These are phyloP conservation scores for Monascus purpureus DNA, from an alignment of 495 filamentous ascomycete genomes.

Conservation along the genomic window DNA sequence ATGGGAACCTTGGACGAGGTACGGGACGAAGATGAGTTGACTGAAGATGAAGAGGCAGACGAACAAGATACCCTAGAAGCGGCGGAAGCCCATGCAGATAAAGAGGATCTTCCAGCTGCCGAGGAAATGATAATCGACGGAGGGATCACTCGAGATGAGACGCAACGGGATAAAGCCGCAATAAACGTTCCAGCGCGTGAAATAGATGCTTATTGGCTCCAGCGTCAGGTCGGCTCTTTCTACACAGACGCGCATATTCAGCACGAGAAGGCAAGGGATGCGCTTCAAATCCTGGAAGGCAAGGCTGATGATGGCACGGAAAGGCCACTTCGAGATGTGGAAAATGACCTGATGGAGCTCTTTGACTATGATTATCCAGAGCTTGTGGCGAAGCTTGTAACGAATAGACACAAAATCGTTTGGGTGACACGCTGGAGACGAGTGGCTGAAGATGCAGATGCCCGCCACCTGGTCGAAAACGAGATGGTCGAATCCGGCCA, in stretches of 20 bases:
- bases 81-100: slow-evolving; percentile 31
- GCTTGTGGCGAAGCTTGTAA: slow-evolving; percentile 80
- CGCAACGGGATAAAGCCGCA: slow-evolving; percentile 36
- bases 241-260: slow-evolving; percentile 85
- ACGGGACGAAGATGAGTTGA: slow-evolving; percentile 56
- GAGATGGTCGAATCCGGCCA: slow-evolving; percentile 87
- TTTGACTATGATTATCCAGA: slow-evolving; percentile 97
- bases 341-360: slow-evolving; percentile 96
- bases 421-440: slow-evolving; percentile 86
- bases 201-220: slow-evolving; percentile 96
- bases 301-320: slow-evolving; percentile 68
- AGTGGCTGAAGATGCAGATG: slow-evolving; percentile 67
- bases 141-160: slow-evolving; percentile 24
- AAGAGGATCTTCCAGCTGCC: slow-evolving; percentile 28
- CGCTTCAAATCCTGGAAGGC: slow-evolving; percentile 66
- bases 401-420: slow-evolving; percentile 80
- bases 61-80: slow-evolving; percentile 33
- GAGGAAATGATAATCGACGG: slow-evolving; percentile 78
- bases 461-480: slow-evolving; percentile 63
- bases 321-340: slow-evolving; percentile 74
- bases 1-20: slow-evolving; percentile 62
- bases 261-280: slow-evolving; percentile 72
- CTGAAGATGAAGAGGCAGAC: slow-evolving; percentile 55
- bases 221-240: slow-evolving; percentile 75
- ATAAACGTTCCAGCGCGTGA: slow-evolving; percentile 59